Base-by-base conservation (phyloP, 2,329 filamentous ascomycete species). In the Pseudogymnoascus sp. region DNA sequence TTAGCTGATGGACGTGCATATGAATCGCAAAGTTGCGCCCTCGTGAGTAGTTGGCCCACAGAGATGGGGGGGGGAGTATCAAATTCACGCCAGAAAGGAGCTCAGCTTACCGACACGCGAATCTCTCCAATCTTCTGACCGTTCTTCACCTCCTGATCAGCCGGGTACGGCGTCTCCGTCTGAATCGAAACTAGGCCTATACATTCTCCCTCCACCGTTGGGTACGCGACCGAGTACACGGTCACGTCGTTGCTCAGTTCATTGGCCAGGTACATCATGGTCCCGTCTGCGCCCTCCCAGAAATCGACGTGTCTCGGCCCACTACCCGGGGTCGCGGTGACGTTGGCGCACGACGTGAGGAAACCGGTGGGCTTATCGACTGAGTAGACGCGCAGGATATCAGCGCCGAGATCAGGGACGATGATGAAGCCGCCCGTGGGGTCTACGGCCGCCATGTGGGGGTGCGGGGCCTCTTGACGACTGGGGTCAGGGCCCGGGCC, bases 291-390 rank as follows among this genome's bases (percentile, higher is more conserved):
- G 44, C 44, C 44, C 76, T 33, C 70, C 67, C 64, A 76, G 73
- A 84, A 85, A 1, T 75, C 73, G 16, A 77, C 82, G 65, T 85
- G 82, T n/a, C 82, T 76, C 0, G 82, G 82, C 0, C 82, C 82
- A 5, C 74, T 77, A 11, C 80, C 81, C 0, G 73, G 31, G 31
- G 71, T 44, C 38, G 74, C 64, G 19, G 72, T 63, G 29, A 78
- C 69, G 1, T 77, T 73, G 3, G 74, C 74, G 31, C 70, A 66
- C 31, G 73, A 72, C 0, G 76, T 74, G 29, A 83, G 74, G 1
- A 70, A 67, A 16, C 76, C 77, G 2, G 71, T 76, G 1, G 70
- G 66, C 1, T 69, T 68, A 65, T 80, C 73, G 65, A 82, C 78
- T 44, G 70, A 67, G 69, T 78, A 83, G 11, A 84, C 72, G 56